Base-by-base conservation (phyloP, 2,329 filamentous ascomycete species). In the Fusarium beomiforme region DNA sequence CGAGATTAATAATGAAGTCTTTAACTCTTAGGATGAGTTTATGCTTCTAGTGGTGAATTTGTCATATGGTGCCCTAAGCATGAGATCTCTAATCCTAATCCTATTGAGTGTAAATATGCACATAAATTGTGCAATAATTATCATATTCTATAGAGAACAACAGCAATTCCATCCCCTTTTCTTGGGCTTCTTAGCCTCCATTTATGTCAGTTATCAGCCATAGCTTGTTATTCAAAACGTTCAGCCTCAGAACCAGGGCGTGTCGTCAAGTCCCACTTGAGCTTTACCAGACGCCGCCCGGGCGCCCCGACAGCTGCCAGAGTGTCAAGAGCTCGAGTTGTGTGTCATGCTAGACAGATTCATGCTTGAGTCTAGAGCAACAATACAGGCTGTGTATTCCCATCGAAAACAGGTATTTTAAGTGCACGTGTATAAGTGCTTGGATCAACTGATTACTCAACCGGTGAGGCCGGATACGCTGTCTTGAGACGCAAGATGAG, bases 251-350 rank as follows among this genome's bases (percentile, higher is more conserved):
- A 17, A 47, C 12, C 26, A 37, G 14, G 33, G 24, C 29, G 43
- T 63, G 47, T 41, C 37, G 33, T 46, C 13, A 26, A 31, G 63
- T 59, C 41, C 53, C 57, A 44, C 53, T 57, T 39, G 56, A 61
- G 46, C 67, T 58, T 23, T 60, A 41, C 37, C 34, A 58, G 26
- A 67, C 23, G 33, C 49, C 63, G 64, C 54, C 68, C 64, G 55
- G 64, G 36, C 33, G 24, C 50, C 31, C 64, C 54, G 68, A 69
- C 37, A 60, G 46, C 42, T 56, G 54, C 34, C 56, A 31, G 33
- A 49, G 68, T 62, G 64, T 59, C 51, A 58, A 49, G 42, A 50
- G 26, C 34, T 50, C 29, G 69, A 64, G 61, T 72, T 58, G 58
- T 50, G 62, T 44, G 24, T 46, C 49, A 54, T 67, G 63, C 70